Evolutionary conservation across 768 basidiomycete species (phyloP).

Genomic region (Leccinum longicurvipes): DNA sequence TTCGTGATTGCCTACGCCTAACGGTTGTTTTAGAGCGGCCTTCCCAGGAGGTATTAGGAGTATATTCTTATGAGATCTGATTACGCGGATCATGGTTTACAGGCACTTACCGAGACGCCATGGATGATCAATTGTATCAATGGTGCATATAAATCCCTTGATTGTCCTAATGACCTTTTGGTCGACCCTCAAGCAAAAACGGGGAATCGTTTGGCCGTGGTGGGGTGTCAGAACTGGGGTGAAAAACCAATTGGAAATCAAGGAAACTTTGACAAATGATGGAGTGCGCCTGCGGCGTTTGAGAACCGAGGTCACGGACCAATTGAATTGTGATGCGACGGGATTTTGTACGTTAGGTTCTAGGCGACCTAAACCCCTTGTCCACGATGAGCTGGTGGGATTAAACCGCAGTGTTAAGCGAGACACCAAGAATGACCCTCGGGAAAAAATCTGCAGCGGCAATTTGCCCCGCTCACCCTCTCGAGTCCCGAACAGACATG

Average conservation of each 20-base stretch:
- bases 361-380: neutral
- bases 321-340: neutral
- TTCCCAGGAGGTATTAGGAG: neutral
- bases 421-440: neutral
- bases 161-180: neutral
- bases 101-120: neutral
- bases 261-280: slow-evolving; percentile 24
- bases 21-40: neutral
- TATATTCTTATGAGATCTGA: neutral
- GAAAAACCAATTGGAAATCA: slow-evolving; percentile 48
- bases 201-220: neutral
- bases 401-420: neutral
- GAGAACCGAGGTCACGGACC: neutral
- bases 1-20: neutral
- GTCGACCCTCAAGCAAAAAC: neutral
- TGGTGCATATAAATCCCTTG: neutral
- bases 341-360: neutral
- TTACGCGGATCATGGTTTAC: neutral
- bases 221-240: neutral
- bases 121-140: too few species aligned
- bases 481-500: neutral
- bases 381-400: neutral
- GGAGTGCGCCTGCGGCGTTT: slow-evolving; percentile 2
- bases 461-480: neutral
- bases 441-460: neutral